Percentiles rank a stretch among this genome's conserved stretches.
Evolutionary conservation across 441 rosid genomes (phyloP).

Genomic region (Capsella rubella): DNA sequence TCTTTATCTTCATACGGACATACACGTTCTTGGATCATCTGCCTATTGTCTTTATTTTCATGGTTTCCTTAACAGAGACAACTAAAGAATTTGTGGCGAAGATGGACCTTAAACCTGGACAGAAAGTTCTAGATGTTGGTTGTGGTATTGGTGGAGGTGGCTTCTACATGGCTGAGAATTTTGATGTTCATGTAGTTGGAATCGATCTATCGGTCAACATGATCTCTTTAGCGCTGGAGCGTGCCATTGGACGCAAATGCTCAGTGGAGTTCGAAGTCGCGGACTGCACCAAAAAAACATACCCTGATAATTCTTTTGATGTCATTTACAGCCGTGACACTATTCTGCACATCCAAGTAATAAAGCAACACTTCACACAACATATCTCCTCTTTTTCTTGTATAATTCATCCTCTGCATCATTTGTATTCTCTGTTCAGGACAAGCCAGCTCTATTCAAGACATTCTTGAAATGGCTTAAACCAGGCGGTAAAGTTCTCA

Average conservation of each 20-base stretch:
- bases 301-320: slow-evolving; percentile 72
- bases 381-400: not conserved
- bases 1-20: not conserved
- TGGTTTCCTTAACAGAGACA: slow-evolving; percentile 62
- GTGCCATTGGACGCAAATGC: slow-evolving; percentile 82
- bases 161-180: slow-evolving; percentile 90
- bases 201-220: slow-evolving; percentile 87
- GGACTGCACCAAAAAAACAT: slow-evolving; percentile 76
- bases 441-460: slow-evolving; percentile 80
- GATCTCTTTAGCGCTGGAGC: slow-evolving; percentile 88
- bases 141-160: slow-evolving; percentile 96
- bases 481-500: slow-evolving; percentile 89
- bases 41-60: not conserved
- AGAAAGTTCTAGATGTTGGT: slow-evolving; percentile 91
- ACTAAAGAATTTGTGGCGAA: slow-evolving; percentile 86
- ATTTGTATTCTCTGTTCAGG: slow-evolving; percentile 52
- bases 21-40: not conserved
- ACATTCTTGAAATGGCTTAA: slow-evolving; percentile 87
- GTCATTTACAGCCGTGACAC: slow-evolving; percentile 94
- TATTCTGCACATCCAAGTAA: slow-evolving; percentile 78
- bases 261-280: slow-evolving; percentile 90
- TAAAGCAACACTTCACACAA: not conserved
- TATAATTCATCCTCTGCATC: not conserved
- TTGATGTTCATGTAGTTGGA: slow-evolving; percentile 80
- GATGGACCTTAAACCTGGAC: slow-evolving; percentile 82